These are phyloP conservation scores for Phycomyces blakesleeanus DNA, from an alignment of 192 early-diverging fungal species.

Conservation along the genomic window DNA sequence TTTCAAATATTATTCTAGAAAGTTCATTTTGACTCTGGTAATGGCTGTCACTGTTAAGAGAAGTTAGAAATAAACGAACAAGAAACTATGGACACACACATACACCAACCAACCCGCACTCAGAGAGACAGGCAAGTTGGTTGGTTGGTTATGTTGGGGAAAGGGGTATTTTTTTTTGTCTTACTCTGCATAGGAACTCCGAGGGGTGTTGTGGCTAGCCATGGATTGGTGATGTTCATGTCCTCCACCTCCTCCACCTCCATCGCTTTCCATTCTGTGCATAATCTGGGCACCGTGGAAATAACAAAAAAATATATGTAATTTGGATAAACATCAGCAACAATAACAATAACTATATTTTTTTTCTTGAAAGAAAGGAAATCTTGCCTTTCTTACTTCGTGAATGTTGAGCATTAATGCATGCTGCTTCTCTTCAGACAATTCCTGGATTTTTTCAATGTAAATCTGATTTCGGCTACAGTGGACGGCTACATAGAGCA, in stretches of 20 bases:
- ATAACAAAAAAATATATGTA: neutral
- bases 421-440: constrained; percentile 71
- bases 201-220: constrained; percentile 6
- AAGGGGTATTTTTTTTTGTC: neutral
- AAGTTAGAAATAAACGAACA: no score
- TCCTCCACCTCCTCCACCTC: neutral
- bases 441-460: constrained; percentile 79
- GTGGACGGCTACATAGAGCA: constrained; percentile 85
- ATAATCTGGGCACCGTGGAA: constrained; percentile 13
- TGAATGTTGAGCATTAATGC: constrained; percentile 89
- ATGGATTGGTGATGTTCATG: neutral
- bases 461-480: constrained; percentile 79
- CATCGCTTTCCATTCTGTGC: constrained; percentile 9
- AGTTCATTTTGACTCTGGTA: constrained; percentile 42
- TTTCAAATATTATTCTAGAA: constrained; percentile 48
- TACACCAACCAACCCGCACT: no score
- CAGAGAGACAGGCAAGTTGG: no score
- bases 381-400: constrained; percentile 41
- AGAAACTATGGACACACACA: no score
- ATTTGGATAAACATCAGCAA: neutral
- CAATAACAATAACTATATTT: no score
- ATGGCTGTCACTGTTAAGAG: neutral
- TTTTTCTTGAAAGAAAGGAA: neutral
- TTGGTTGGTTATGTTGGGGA: no score
- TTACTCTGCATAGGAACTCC: constrained; percentile 20